Evolutionary conservation across 1,139 yeast genomes (phyloP).

Genomic region (Hyphopichia pseudoburtonii): DNA sequence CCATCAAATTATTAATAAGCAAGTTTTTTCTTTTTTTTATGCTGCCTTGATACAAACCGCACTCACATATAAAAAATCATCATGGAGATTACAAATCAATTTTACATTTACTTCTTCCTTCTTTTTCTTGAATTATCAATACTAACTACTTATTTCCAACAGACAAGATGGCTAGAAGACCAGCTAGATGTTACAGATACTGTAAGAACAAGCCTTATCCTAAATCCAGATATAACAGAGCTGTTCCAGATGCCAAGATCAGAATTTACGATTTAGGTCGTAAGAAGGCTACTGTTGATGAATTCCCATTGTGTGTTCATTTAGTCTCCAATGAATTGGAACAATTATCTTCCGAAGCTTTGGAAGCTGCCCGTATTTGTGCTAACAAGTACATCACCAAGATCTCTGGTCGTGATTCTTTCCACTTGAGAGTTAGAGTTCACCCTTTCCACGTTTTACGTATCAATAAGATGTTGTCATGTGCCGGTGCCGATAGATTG

Average conservation of each 20-base stretch:
- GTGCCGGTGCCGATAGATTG: constrained; percentile 99
- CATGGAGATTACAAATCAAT: neutral
- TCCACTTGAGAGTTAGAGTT: constrained; percentile 99
- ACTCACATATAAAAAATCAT: neutral
- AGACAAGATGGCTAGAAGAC: constrained; percentile 99
- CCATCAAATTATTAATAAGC: too few species aligned
- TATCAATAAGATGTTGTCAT: constrained; percentile 99
- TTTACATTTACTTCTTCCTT: too few species aligned
- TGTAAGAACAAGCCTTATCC: constrained; percentile 99
- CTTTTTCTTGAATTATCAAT: constrained; percentile 7
- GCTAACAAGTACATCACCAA: constrained; percentile 99
- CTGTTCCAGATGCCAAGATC: constrained; percentile 99
- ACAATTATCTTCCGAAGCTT: constrained; percentile 99
- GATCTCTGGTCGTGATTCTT: constrained; percentile 97
- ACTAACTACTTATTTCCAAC: constrained; percentile 27
- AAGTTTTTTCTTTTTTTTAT: too few species aligned
- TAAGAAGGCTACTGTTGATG: constrained; percentile 99
- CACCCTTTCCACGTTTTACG: constrained; percentile 99
- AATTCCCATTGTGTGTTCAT: constrained; percentile 99
- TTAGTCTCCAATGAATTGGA: constrained; percentile 98
- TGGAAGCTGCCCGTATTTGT: constrained; percentile 99
- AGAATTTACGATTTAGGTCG: constrained; percentile 99
- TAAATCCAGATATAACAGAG: constrained; percentile 99
- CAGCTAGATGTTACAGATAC: constrained; percentile 99
- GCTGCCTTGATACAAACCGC: too few species aligned